These are phyloP conservation scores for Meira miltonrushii DNA, from an alignment of 1,284 basidiomycete genomes.

Conservation along the genomic window DNA sequence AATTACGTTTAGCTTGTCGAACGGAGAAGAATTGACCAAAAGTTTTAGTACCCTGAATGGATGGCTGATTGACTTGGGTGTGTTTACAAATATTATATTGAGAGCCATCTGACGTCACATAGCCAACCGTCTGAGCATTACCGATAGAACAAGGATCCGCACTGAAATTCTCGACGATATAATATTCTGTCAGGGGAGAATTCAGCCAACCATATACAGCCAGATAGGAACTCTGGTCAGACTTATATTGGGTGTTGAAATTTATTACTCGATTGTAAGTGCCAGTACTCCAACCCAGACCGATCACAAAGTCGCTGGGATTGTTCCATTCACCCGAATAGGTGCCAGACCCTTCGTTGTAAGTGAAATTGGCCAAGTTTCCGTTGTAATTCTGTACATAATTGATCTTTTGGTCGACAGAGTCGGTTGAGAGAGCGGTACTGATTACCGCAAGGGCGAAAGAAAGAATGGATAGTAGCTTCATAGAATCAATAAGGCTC, in stretches of 20 bases:
- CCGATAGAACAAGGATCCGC: constrained; percentile 15
- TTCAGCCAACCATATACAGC: constrained; percentile 25
- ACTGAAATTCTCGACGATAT: constrained; percentile 22
- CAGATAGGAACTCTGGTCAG: constrained; percentile 20
- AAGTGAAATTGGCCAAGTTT: no score
- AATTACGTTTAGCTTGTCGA: constrained; percentile 18
- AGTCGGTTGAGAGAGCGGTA: no score
- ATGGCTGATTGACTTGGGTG: constrained; percentile 24
- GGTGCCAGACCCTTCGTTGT: no score
- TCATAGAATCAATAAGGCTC: no score
- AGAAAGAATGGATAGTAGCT: no score
- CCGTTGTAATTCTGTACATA: no score
- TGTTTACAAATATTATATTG: constrained; percentile 25
- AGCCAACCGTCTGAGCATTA: constrained; percentile 14
- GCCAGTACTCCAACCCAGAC: no score
- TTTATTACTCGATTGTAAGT: constrained; percentile 13
- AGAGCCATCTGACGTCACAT: constrained; percentile 19
- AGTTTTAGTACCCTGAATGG: constrained; percentile 26
- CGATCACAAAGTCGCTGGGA: no score
- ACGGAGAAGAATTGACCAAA: constrained; percentile 23
- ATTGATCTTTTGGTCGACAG: no score
- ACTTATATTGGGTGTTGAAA: constrained; percentile 18
- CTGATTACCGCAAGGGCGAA: no score
- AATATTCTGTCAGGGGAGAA: constrained; percentile 24
- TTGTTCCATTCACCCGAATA: no score